phyloP scores from a whole-genome alignment of 1,284 basidiomycete species.

The Cutaneotrichosporon curvatum region DNA sequence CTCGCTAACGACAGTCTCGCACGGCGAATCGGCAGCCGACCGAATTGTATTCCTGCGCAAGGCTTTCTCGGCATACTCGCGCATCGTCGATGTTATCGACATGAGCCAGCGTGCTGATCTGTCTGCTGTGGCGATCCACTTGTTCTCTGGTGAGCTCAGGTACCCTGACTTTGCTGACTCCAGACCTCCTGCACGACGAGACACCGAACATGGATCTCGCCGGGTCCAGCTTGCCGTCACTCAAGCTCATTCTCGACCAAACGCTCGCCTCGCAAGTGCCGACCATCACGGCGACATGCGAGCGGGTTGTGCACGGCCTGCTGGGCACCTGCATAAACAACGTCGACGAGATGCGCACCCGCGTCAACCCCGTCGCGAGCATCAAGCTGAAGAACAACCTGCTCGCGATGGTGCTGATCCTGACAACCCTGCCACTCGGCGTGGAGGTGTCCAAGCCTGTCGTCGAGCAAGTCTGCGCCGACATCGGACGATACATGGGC shows the following conservation, averaged over 20 bases:
- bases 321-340: constrained; percentile 77
- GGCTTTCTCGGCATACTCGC: constrained; percentile 60
- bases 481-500: constrained; percentile 68
- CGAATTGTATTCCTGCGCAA: constrained; percentile 60
- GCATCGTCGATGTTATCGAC: constrained; percentile 59
- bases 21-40: constrained; percentile 52
- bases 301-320: constrained; percentile 69
- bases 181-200: constrained; percentile 79
- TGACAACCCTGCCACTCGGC: constrained; percentile 68
- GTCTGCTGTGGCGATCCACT: constrained; percentile 67
- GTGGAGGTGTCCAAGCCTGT: constrained; percentile 66
- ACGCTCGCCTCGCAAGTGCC: constrained; percentile 30
- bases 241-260: constrained; percentile 66
- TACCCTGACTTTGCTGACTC: constrained; percentile 1
- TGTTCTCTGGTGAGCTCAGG: constrained; percentile 61
- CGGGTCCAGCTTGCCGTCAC: constrained; percentile 66
- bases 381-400: constrained; percentile 89
- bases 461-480: constrained; percentile 75
- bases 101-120: constrained; percentile 55
- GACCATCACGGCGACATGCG: constrained; percentile 26
- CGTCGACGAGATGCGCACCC: constrained; percentile 82
- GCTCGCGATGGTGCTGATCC: constrained; percentile 72
- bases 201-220: constrained; percentile 67
- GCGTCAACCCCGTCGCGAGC: constrained; percentile 65
- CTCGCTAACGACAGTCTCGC: constrained; percentile 14